Percentiles rank a stretch among this genome's conserved stretches.
These are phyloP conservation scores for Backusella sp. DNA, from an alignment of 192 early-diverging fungal genomes.

Conservation along the genomic window DNA sequence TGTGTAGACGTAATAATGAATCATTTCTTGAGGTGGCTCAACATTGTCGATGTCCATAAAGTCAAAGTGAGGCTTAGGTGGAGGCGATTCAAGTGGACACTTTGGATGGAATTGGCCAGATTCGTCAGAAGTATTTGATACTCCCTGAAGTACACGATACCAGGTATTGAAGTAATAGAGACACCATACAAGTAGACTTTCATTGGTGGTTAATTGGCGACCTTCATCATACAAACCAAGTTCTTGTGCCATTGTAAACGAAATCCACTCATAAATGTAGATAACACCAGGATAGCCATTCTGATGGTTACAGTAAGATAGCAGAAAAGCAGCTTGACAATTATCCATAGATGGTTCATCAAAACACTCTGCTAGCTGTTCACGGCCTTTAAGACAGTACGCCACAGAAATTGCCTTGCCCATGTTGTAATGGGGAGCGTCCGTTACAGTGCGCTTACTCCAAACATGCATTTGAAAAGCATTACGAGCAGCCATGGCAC, in stretches of 20 bases:
- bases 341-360: conserved; percentile 36
- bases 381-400: conserved; percentile 32
- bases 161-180: conserved; percentile 40
- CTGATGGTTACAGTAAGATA: conserved; percentile 39
- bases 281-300: conserved; percentile 34
- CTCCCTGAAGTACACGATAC: conserved; percentile 37
- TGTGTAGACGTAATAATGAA: conserved; percentile 27
- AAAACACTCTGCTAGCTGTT: conserved; percentile 35
- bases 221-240: conserved; percentile 31
- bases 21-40: conserved; percentile 9
- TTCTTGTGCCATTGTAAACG: conserved; percentile 40
- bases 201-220: conserved; percentile 18
- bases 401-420: conserved; percentile 37
- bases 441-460: conserved; percentile 24
- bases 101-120: conserved; percentile 15
- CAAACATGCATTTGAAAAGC: conserved; percentile 41
- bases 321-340: conserved; percentile 32
- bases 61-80: conserved; percentile 2
- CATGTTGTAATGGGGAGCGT: conserved; percentile 37
- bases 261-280: conserved; percentile 40
- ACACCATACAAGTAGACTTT: conserved; percentile 37
- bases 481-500: conserved; percentile 40
- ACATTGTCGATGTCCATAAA: not conserved
- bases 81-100: conserved; percentile 11
- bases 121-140: not conserved